phyloP scores from a whole-genome alignment of 441 rosid genomes.

The Cnidoscolus chayamansa region DNA sequence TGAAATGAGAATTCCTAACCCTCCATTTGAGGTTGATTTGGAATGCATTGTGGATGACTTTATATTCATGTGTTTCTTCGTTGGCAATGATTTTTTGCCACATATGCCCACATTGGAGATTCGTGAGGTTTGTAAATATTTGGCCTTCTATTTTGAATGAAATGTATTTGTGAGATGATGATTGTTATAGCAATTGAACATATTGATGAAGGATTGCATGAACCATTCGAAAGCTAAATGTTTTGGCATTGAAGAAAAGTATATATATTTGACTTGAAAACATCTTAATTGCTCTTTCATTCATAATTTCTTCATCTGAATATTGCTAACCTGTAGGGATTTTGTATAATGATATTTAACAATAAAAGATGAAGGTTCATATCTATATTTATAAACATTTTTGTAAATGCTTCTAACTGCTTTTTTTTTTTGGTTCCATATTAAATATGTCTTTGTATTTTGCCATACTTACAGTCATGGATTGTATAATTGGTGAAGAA shows the following conservation, averaged over 20 bases:
- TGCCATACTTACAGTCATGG: background rate
- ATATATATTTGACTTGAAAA: background rate
- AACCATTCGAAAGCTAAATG: background rate
- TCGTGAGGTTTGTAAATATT: conserved; percentile 70
- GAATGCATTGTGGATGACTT: conserved; percentile 96
- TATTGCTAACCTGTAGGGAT: background rate
- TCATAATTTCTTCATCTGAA: background rate
- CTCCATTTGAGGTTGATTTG: conserved; percentile 53
- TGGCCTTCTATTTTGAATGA: background rate
- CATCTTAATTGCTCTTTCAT: background rate
- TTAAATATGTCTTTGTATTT: background rate
- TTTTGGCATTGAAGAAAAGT: background rate
- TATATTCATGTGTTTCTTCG: conserved; percentile 97
- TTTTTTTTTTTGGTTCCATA: background rate
- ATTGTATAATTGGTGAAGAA: background rate
- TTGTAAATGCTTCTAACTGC: background rate
- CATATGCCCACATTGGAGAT: conserved; percentile 99
- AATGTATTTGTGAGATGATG: background rate
- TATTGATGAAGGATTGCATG: background rate
- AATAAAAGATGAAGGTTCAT: background rate
- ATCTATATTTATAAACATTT: background rate
- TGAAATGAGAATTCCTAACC: conserved; percentile 63
- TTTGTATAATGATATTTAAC: background rate
- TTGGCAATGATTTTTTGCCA: conserved; percentile 97
- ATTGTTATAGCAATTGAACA: background rate